Evolutionary conservation across 257 asterid genomes (phyloP), one percentile per base, ranked within the genome.

Genomic region (Gynochthodes officinalis): DNA sequence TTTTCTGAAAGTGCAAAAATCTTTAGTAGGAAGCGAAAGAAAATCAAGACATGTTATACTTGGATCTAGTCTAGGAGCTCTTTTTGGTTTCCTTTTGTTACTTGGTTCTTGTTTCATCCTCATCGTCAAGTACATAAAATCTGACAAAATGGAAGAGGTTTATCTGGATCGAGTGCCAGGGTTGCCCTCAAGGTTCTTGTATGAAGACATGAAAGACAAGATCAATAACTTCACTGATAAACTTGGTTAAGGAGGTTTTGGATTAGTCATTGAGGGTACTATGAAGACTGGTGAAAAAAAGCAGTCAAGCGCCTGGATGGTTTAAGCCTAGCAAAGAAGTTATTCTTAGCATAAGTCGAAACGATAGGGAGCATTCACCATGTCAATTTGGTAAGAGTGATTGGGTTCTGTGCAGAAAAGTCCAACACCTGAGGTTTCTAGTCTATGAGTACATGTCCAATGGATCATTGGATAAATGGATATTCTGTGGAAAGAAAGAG

Each of bases 401-500:
- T 74, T 28, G 84, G 84, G 0, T 81, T 73, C 25, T 73, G 75
- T 70, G 76, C 73, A 28, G 77, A 77, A 16, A 70, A 71, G 39
- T 58, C 74, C 1, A 25, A 73, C 21, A n/a, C n/a, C n/a, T n/a
- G n/a, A 76, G 81, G 10, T 74, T 76, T 49, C n/a, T 80, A 12
- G 81, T 76, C 15, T 80, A 73, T 59, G 77, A 73, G 19, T 49
- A 49, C n/a, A 64, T 80, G 79, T 8, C n/a, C 15, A 73, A 77
- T 46, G 79, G 81, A 50, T 81, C 84, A 7, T n/a, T 80, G 58
- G 84, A 76, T 6, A 64, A 62, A 49, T 76, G 81, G 81, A 76
- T 77, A 25, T 80, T 50, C 64, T n/a, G n/a, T n/a, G 1, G 8
- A 9, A 68, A n/a, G 3, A n/a, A n/a, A 57, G 67, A 70, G 13